These are phyloP conservation scores for Anthostomella pinea DNA, from an alignment of 2,329 filamentous ascomycete genomes.

Conservation along the genomic window DNA sequence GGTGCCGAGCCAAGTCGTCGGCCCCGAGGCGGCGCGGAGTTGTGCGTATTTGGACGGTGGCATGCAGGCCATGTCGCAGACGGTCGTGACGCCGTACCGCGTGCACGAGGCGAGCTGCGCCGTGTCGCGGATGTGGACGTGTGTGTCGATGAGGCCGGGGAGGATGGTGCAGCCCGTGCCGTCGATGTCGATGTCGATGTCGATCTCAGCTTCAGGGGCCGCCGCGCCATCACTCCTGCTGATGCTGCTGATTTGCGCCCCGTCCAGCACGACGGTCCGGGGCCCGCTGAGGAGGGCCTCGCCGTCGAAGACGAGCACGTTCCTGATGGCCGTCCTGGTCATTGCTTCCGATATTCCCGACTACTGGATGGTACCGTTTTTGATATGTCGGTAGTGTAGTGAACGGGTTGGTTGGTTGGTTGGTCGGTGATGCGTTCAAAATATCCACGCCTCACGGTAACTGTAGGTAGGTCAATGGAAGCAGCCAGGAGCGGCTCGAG, in stretches of 20 bases:
- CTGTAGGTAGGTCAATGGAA: too few species aligned
- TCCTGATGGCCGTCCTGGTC: slow-evolving; percentile 17
- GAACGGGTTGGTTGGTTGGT: too few species aligned
- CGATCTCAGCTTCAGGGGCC: not conserved
- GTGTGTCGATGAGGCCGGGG: slow-evolving; percentile 26
- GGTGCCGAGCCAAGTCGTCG: slow-evolving; percentile 3
- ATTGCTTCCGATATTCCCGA: too few species aligned
- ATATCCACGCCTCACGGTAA: too few species aligned
- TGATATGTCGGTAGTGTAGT: too few species aligned
- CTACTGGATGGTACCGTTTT: too few species aligned
- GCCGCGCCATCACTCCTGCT: not conserved
- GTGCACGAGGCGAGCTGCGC: slow-evolving; percentile 18
- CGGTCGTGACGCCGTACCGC: slow-evolving; percentile 18
- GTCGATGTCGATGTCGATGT: slow-evolving; percentile 12
- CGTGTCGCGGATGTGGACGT: slow-evolving; percentile 21
- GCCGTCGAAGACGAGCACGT: slow-evolving; percentile 24
- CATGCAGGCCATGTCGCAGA: slow-evolving; percentile 21
- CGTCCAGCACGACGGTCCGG: slow-evolving; percentile 19
- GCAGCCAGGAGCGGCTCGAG: too few species aligned
- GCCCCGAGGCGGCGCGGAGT: slow-evolving; percentile 3
- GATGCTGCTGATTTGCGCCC: slow-evolving; percentile 14
- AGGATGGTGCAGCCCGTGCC: slow-evolving; percentile 22
- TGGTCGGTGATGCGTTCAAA: too few species aligned
- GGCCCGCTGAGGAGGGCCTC: slow-evolving; percentile 11
- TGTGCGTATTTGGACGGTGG: slow-evolving; percentile 1